phyloP scores from a whole-genome alignment of 495 filamentous ascomycete species.

The Penicillium roqueforti region DNA sequence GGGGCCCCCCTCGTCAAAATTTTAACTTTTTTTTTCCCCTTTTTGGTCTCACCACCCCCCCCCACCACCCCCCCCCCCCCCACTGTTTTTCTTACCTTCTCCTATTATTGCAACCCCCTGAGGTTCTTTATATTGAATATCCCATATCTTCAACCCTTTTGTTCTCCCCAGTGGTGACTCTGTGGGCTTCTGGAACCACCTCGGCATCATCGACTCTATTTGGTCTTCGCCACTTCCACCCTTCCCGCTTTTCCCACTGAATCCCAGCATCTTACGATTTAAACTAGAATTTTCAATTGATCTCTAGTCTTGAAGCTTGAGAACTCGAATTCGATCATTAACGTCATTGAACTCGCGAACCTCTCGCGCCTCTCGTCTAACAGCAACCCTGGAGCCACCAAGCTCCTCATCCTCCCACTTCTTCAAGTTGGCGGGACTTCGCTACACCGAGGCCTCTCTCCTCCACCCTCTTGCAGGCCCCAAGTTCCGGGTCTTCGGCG shows the following conservation, averaged over 20 bases:
- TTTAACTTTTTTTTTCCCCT: too few relatives aligned
- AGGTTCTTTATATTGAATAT: background rate
- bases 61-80: too few relatives aligned
- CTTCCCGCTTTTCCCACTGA: background rate
- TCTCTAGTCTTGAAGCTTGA: background rate
- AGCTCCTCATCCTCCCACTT: constrained; percentile 40
- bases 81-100: constrained; percentile 7
- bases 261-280: background rate
- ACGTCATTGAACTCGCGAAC: constrained; percentile 7
- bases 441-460: constrained; percentile 69
- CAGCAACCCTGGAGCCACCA: constrained; percentile 36
- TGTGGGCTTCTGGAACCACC: constrained; percentile 1
- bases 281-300: background rate
- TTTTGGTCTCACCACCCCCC: too few relatives aligned
- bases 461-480: constrained; percentile 91
- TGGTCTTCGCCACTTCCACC: constrained; percentile 4
- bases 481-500: constrained; percentile 83
- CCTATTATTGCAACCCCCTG: background rate
- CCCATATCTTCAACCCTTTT: background rate
- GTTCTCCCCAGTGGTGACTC: background rate
- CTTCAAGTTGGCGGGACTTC: constrained; percentile 98
- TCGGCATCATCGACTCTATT: background rate
- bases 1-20: too few relatives aligned
- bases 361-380: constrained; percentile 12
- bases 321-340: background rate